Evolutionary conservation across 805 yeast genomes (phyloP), one percentile per base, ranked within the genome.

Genomic region (Candida xyloterini): DNA sequence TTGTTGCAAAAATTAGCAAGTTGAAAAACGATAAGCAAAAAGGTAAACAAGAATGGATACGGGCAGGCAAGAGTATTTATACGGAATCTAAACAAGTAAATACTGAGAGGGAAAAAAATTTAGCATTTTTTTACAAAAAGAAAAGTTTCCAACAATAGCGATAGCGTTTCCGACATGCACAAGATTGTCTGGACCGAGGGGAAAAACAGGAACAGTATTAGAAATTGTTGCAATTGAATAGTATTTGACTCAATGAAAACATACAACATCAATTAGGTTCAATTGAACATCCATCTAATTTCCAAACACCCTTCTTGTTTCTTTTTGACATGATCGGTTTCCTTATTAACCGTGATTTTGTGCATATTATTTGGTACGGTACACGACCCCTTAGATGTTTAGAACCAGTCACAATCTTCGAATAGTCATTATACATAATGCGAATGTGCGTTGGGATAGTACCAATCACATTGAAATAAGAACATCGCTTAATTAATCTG

Each of bases 61-160:
- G 28, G 27, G 23, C 29, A 16, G 10, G 8, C 14, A 20, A 18
- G 35, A 30, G 38, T 30, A 33, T 33, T 25, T 27, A 33, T 30
- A 30, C 6, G 33, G 34, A 33, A 28, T 20, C 38, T 29, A 35
- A 23, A 30, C 38, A 31, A 28, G 43, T 41, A 43, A 38, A 34
- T 25, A 38, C 8, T 11, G 11, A 27, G 36, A 38, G 33, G 35
- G 23, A 31, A 43, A 43, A 37, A 46, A 40, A 15, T 33, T 32
- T 24, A 27, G 10, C 16, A 22, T 26, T 38, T 30, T 31, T 30
- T 33, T 30, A 30, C 21, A 35, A 44, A 44, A 47, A 46, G 42
- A 42, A 41, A 46, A 34, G 34, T 21, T 27, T 21, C 28, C 27
- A 32, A 28, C 36, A 38, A 27, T 27, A 31, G 24, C 20, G 42